Evolutionary conservation across 225 moss, liverwort and hornwort genomes (phyloP), one percentile per base, ranked within the genome.

Genomic region (Ulota crispa): DNA sequence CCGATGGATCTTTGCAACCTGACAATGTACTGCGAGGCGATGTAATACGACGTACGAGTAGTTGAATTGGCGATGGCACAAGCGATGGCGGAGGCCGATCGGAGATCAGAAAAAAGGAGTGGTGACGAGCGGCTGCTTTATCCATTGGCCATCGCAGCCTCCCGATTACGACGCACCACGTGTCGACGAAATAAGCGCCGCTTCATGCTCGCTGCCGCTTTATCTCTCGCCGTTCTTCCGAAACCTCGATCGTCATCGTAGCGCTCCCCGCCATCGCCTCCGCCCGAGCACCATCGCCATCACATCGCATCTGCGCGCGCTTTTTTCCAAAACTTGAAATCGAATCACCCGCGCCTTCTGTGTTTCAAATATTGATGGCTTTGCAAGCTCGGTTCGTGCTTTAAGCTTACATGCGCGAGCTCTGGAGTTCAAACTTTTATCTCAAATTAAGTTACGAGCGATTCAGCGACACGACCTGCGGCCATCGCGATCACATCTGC

Each of bases 131-230:
- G 47, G 60, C 60, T 85, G 60, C 81, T 85, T 81, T 85, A 85
- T 85, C 85, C 79, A 28, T 68, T 80, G 53, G 61, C 62, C 27
- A 36, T 31, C 62, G 21, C 27, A 28, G 55, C 80, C 85, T 64
- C 78, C 42, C 74, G 54, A 75, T 57, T 79, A 0, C 55, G 3
- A 9, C 61, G 52, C 69, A 62, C 86, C 82, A 86, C 82, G 62
- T 78, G 68, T 72, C 65, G 42, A 26, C 43, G 64, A 64, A 43
- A 43, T 9, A 13, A 70, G 30, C 24, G 57, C 60, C 59, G 47
- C 61, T 66, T 28, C 85, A 80, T 85, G 85, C 80, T 76, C 55
- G 81, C 77, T 85, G 84, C 84, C 84, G 80, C 84, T 84, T 80
- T 76, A 43, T 70, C 76, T 70, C 80, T 76, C 64, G 24, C 69